phyloP scores from a whole-genome alignment of 164 flowering plant genomes.

The Chimonanthus salicifolius region DNA sequence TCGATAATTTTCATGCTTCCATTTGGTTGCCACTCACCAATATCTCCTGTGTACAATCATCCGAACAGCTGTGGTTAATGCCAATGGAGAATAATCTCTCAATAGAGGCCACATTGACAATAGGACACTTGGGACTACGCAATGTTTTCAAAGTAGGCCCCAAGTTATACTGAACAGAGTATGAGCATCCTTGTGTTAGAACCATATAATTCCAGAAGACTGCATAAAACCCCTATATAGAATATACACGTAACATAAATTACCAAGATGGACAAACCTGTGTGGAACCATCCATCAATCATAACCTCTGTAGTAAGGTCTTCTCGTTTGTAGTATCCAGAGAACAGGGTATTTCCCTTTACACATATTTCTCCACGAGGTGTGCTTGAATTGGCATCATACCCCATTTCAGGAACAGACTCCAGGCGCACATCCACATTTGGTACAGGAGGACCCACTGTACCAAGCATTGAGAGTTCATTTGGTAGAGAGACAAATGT shows the following conservation, averaged over 20 bases:
- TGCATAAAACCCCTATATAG: too few relatives aligned
- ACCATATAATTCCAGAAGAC: too few relatives aligned
- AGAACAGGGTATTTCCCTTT: conserved; percentile 70
- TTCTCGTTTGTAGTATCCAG: conserved; percentile 87
- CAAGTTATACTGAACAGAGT: too few relatives aligned
- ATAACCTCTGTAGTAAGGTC: conserved; percentile 90
- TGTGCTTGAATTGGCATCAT: conserved; percentile 73
- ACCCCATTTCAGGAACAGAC: conserved; percentile 97
- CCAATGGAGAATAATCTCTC: neutral
- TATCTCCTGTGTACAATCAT: conserved; percentile 49
- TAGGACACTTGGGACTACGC: too few relatives aligned
- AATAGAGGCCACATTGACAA: neutral
- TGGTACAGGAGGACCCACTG: conserved; percentile 96
- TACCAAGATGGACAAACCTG: conserved; percentile 45
- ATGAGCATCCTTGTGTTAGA: too few relatives aligned
- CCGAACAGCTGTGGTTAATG: neutral
- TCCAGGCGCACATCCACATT: conserved; percentile 84
- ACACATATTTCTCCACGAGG: conserved; percentile 95
- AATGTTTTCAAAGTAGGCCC: too few relatives aligned
- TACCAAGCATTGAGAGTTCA: conserved; percentile 77
- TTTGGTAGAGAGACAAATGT: conserved; percentile 85
- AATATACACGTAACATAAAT: too few relatives aligned
- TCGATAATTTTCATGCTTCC: conserved; percentile 95
- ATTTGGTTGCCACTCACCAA: conserved; percentile 96
- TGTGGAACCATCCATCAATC: conserved; percentile 94